phyloP scores from a whole-genome alignment of 225 moss, liverwort and hornwort genomes.

The Antitrichia curtipendula region DNA sequence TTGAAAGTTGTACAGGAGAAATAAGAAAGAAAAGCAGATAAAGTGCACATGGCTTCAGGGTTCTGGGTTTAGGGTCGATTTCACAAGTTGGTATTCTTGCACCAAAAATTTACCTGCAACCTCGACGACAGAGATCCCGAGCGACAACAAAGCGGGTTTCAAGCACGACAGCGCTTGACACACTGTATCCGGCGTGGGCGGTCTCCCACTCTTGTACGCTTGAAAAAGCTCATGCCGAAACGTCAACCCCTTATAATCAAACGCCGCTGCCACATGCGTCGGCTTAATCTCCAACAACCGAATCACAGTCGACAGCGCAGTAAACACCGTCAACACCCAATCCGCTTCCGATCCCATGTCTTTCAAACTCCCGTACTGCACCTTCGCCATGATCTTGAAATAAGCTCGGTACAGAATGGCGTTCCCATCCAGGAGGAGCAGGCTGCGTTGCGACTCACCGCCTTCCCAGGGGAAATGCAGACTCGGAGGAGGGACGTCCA shows the following conservation, averaged over 20 bases:
- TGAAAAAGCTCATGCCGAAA: slow-evolving; percentile 35
- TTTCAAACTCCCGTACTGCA: slow-evolving; percentile 39
- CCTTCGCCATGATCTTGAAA: slow-evolving; percentile 53
- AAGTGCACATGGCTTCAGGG: background rate
- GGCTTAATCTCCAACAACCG: slow-evolving; percentile 29
- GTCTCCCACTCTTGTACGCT: slow-evolving; percentile 37
- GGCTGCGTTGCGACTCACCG: slow-evolving; percentile 9
- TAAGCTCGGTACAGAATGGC: slow-evolving; percentile 45
- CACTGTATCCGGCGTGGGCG: slow-evolving; percentile 46
- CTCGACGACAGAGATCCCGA: slow-evolving; percentile 32
- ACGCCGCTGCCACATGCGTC: slow-evolving; percentile 36
- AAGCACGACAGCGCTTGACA: slow-evolving; percentile 33
- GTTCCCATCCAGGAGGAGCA: slow-evolving; percentile 43
- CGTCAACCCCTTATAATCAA: slow-evolving; percentile 45
- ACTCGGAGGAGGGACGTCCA: background rate
- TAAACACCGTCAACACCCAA: slow-evolving; percentile 49
- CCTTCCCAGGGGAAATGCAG: slow-evolving; percentile 25
- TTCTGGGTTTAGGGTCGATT: background rate
- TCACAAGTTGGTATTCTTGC: background rate
- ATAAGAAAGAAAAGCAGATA: background rate
- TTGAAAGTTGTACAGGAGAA: background rate
- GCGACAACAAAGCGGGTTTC: slow-evolving; percentile 45
- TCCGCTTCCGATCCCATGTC: slow-evolving; percentile 49
- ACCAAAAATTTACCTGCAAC: slow-evolving; percentile 16
- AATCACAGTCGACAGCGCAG: slow-evolving; percentile 30